Evolutionary conservation across 768 basidiomycete genomes (phyloP).

Genomic region (Tricholoma terreum): DNA sequence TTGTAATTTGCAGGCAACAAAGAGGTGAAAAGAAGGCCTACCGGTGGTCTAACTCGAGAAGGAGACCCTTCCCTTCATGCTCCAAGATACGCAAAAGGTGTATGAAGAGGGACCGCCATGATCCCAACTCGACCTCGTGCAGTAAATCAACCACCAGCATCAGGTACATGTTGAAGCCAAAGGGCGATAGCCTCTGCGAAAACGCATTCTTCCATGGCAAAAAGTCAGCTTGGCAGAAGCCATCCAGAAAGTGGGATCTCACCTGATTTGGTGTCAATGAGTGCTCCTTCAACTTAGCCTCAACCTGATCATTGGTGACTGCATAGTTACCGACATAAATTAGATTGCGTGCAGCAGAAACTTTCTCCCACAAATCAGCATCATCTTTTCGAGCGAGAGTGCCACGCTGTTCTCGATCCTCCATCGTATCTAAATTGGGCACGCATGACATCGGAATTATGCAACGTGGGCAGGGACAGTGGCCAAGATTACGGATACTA

Average conservation of each 20-base stretch:
- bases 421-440: not conserved
- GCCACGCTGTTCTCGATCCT: constrained; percentile 5
- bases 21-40: constrained; percentile 1
- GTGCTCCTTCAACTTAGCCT: constrained; percentile 1
- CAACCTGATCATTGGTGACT: constrained; percentile 6
- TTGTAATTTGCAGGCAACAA: not conserved
- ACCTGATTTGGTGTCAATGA: constrained; percentile 13
- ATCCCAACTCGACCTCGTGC: constrained; percentile 38
- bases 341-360: not conserved
- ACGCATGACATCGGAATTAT: not conserved
- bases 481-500: not conserved
- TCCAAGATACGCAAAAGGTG: constrained; percentile 35
- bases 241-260: not conserved
- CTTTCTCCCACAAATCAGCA: not conserved
- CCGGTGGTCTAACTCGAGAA: constrained; percentile 21
- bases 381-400: not conserved
- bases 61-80: not conserved
- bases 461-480: not conserved
- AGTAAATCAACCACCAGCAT: constrained; percentile 34
- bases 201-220: not conserved
- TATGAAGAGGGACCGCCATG: constrained; percentile 32
- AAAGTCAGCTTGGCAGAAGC: not conserved
- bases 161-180: constrained; percentile 22
- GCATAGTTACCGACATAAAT: constrained; percentile 3
- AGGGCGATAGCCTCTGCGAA: not conserved